phyloP scores from a whole-genome alignment of 129 eudicot species.

The Centaurea solstitialis region DNA sequence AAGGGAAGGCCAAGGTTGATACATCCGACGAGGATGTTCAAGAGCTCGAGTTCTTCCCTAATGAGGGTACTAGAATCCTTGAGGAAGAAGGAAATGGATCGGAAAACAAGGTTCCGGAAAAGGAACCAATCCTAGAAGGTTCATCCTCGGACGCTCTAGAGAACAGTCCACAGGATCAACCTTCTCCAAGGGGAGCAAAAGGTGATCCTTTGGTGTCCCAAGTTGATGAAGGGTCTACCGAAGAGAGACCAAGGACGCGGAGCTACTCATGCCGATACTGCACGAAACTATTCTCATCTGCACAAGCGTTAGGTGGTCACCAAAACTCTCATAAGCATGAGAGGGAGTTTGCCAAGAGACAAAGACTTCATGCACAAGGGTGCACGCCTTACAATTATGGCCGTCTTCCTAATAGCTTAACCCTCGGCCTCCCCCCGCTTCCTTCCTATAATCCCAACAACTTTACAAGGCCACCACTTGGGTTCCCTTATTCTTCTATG shows the following conservation, averaged over 20 bases:
- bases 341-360: conserved; percentile 46
- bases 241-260: neutral
- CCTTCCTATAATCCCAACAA: neutral
- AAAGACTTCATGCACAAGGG: neutral
- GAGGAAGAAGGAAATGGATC: conserved; percentile 5
- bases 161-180: neutral
- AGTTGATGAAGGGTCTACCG: neutral
- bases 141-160: conserved; percentile 3
- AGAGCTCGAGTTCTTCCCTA: neutral
- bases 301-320: conserved; percentile 75
- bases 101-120: neutral
- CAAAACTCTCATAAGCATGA: conserved; percentile 59
- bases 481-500: neutral
- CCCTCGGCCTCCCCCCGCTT: neutral
- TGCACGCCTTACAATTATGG: neutral
- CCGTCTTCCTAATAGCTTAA: neutral
- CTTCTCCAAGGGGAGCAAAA: neutral
- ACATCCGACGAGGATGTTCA: neutral
- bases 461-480: conserved; percentile 1
- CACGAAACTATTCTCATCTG: conserved; percentile 37
- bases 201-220: neutral
- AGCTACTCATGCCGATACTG: conserved; percentile 41
- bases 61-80: neutral
- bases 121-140: neutral
- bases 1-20: conserved; percentile 11